Evolutionary conservation across 768 basidiomycete genomes (phyloP).

Genomic region (Russula sp.): DNA sequence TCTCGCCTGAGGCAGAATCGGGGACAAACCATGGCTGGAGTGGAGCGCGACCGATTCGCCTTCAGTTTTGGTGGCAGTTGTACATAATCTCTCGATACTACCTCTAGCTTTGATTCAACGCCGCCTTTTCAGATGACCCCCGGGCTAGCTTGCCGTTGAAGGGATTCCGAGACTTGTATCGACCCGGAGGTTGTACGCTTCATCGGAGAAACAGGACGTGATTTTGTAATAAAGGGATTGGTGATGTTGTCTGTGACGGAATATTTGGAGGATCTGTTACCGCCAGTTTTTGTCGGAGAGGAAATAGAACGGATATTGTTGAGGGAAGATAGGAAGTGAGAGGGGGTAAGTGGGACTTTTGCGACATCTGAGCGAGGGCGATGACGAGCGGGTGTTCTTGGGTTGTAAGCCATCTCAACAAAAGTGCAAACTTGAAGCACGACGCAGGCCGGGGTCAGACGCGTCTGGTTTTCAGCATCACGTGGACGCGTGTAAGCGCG

Average conservation of each 20-base stretch:
- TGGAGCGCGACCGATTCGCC: slow-evolving; percentile 70
- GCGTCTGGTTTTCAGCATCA: slow-evolving; percentile 17
- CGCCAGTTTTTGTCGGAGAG: slow-evolving; percentile 37
- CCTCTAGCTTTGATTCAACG: slow-evolving; percentile 72
- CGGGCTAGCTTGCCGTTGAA: slow-evolving; percentile 58
- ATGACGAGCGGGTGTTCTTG: slow-evolving; percentile 48
- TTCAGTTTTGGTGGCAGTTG: slow-evolving; percentile 55
- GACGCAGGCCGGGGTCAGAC: no score
- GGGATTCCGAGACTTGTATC: slow-evolving; percentile 51
- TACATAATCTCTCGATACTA: slow-evolving; percentile 73
- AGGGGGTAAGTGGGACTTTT: slow-evolving; percentile 49
- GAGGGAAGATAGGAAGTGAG: slow-evolving; percentile 40
- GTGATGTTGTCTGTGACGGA: slow-evolving; percentile 48
- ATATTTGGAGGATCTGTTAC: slow-evolving; percentile 33
- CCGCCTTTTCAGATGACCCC: slow-evolving; percentile 78
- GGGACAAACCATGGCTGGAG: slow-evolving; percentile 50
- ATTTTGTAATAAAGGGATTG: slow-evolving; percentile 61
- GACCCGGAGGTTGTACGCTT: slow-evolving; percentile 54
- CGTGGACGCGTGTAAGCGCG: slow-evolving; percentile 12
- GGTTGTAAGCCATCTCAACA: slow-evolving; percentile 35
- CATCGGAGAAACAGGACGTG: slow-evolving; percentile 59
- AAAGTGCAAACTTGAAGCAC: background rate
- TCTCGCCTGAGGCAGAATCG: background rate
- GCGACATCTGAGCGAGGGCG: slow-evolving; percentile 48
- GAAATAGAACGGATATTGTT: slow-evolving; percentile 39